Conservation (phyloP, 306 rosid species). For the Cucumis melo region DNA sequence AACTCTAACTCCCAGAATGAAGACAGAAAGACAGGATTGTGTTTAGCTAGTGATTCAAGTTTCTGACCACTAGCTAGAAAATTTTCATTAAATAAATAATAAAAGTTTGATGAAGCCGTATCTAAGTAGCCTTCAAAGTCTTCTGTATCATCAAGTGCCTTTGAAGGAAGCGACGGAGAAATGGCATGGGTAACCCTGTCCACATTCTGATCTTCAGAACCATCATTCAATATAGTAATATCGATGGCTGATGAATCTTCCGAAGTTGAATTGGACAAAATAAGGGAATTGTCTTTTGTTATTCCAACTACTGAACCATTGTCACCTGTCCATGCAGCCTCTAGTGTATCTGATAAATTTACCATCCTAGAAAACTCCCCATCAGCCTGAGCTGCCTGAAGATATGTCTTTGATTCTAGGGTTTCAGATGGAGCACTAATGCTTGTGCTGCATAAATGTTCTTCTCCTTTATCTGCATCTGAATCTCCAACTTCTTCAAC, state of each 20-base stretch:
- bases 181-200: neutral
- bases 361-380: conserved; percentile 42
- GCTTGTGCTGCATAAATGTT: neutral
- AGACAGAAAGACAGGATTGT: conserved; percentile 60
- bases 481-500: neutral
- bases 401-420: conserved; percentile 27
- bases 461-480: neutral
- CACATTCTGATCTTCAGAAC: neutral
- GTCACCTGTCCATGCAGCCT: conserved; percentile 81
- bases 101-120: neutral
- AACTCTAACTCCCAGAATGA: conserved; percentile 61
- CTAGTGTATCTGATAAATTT: conserved; percentile 80
- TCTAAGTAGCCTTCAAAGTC: conserved; percentile 1
- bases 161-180: neutral
- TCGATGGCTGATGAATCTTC: conserved; percentile 28
- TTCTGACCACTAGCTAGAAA: conserved; percentile 44
- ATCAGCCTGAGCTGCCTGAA: conserved; percentile 48
- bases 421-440: conserved; percentile 20
- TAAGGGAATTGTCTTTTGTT: conserved; percentile 27
- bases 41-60: conserved; percentile 35
- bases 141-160: conserved; percentile 5
- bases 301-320: conserved; percentile 26
- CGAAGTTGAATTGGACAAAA: conserved; percentile 21
- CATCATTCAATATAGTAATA: neutral
- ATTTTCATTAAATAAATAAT: conserved; percentile 2